These are phyloP conservation scores for Quercus wislizeni DNA, from an alignment of 306 rosid species.

Conservation along the genomic window DNA sequence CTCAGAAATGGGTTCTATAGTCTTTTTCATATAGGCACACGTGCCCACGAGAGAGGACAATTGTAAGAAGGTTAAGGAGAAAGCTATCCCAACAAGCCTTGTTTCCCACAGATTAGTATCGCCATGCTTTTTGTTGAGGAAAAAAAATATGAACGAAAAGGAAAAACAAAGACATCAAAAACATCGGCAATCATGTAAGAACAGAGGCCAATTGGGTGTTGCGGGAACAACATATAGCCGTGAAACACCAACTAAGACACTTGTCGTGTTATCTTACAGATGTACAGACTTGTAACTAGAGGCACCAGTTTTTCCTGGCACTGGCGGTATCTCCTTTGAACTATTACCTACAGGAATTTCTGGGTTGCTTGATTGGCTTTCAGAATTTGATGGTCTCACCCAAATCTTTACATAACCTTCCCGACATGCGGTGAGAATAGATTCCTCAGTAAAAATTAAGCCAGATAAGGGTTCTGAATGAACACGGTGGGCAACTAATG, in stretches of 20 bases:
- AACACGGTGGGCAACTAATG: constrained; percentile 79
- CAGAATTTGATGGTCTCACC: constrained; percentile 69
- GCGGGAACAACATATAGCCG: not conserved
- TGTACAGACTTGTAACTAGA: constrained; percentile 41
- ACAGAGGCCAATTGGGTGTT: not conserved
- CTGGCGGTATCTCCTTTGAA: constrained; percentile 58
- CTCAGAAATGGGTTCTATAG: too few relatives aligned
- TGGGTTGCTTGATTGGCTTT: constrained; percentile 52
- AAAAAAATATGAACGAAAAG: not conserved
- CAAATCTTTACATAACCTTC: constrained; percentile 90
- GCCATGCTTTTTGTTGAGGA: not conserved
- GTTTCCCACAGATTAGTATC: not conserved
- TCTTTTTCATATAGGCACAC: too few relatives aligned
- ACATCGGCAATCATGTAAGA: not conserved
- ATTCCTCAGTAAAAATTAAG: constrained; percentile 78
- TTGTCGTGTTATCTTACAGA: not conserved
- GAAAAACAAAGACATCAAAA: too few relatives aligned
- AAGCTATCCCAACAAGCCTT: too few relatives aligned
- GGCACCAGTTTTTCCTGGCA: constrained; percentile 48
- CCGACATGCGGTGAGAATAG: constrained; percentile 83
- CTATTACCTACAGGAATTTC: constrained; percentile 48
- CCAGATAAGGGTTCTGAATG: constrained; percentile 94
- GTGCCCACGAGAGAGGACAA: too few relatives aligned
- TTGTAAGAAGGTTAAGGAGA: too few relatives aligned
- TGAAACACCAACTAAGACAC: not conserved